Evolutionary conservation across 768 basidiomycete species (phyloP), one percentile per base, ranked within the genome.

Genomic region (Mycena leptocephala): DNA sequence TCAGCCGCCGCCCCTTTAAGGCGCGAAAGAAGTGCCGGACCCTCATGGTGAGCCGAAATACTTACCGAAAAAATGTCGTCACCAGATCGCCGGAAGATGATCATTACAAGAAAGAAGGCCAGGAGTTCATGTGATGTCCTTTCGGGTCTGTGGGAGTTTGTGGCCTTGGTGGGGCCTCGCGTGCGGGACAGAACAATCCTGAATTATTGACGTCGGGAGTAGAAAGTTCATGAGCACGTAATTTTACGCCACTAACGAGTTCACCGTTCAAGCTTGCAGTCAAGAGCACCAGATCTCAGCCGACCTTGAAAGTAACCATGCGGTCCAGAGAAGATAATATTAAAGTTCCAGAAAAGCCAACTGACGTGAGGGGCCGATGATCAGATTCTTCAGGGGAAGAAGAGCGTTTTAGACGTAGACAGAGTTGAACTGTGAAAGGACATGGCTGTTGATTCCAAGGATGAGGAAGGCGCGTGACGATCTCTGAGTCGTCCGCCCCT

Each of bases 21-120:
- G 56, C 26, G 59, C 51, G 68, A 46, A 18, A 64, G 55, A 55
- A 62, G 62, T 20, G 7, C 78, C 82, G 82, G 82, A 32, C 35
- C 76, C 78, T 77, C 75, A 70, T 78, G 78, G 72, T 41, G 14
- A 24, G 30, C n/a, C 53, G n/a, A n/a, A n/a, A n/a, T n/a, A n/a
- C n/a, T n/a, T n/a, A n/a, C n/a, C n/a, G n/a, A n/a, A n/a, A n/a
- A 11, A 3, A 66, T 64, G 41, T 5, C 74, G 68, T 75, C 74
- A 75, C 69, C 64, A 33, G 74, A 75, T 56, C 59, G 58, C 22
- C 58, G 24, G 35, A 51, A 67, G 46, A 37, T 32, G 24, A 59
- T 70, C 33, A 22, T 48, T 56, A 46, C 33, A 30, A 26, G 32
- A 37, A n/a, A 56, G 70, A 58, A 70, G 55, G 11, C 24, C 26